Evolutionary conservation across 2,329 filamentous ascomycete genomes (phyloP).

Genomic region (Iodosphaeria phyllophila): DNA sequence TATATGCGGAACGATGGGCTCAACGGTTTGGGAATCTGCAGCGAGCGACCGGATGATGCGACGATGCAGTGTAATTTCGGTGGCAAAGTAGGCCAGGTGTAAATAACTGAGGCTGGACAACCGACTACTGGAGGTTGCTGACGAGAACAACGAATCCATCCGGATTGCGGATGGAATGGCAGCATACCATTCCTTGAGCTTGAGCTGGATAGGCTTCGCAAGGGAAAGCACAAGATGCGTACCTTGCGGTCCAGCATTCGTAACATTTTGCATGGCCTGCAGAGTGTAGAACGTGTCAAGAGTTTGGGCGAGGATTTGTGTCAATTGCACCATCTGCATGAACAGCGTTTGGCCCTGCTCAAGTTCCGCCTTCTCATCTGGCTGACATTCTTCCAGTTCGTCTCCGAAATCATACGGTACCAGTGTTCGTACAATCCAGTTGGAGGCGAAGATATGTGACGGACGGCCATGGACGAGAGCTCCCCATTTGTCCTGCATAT

Average conservation of each 20-base stretch:
- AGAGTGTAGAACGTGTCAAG: slow-evolving; percentile 71
- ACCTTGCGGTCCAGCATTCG: slow-evolving; percentile 46
- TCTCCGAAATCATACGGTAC: slow-evolving; percentile 41
- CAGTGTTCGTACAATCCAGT: slow-evolving; percentile 49
- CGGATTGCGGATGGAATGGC: slow-evolving; percentile 43
- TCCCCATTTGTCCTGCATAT: slow-evolving; percentile 86
- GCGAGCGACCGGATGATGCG: slow-evolving; percentile 72
- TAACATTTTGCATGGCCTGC: slow-evolving; percentile 51
- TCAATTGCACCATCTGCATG: slow-evolving; percentile 56
- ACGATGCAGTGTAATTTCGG: slow-evolving; percentile 82
- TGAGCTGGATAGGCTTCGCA: slow-evolving; percentile 67
- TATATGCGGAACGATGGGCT: slow-evolving; percentile 76
- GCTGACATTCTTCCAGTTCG: slow-evolving; percentile 42
- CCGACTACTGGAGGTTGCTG: slow-evolving; percentile 16
- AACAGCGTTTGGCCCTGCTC: slow-evolving; percentile 54
- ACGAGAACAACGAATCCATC: slow-evolving; percentile 41
- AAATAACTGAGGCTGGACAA: slow-evolving; percentile 55
- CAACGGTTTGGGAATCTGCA: slow-evolving; percentile 26
- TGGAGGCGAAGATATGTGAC: slow-evolving; percentile 35
- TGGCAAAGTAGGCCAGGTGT: slow-evolving; percentile 83
- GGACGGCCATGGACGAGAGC: slow-evolving; percentile 57
- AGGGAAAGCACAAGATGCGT: slow-evolving; percentile 55
- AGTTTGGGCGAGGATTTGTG: slow-evolving; percentile 60
- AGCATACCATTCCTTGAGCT: slow-evolving; percentile 67
- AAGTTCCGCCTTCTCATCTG: slow-evolving; percentile 43